These are phyloP conservation scores for Psidium friedrichsthalianum DNA, from an alignment of 345 rosid species.

Conservation along the genomic window DNA sequence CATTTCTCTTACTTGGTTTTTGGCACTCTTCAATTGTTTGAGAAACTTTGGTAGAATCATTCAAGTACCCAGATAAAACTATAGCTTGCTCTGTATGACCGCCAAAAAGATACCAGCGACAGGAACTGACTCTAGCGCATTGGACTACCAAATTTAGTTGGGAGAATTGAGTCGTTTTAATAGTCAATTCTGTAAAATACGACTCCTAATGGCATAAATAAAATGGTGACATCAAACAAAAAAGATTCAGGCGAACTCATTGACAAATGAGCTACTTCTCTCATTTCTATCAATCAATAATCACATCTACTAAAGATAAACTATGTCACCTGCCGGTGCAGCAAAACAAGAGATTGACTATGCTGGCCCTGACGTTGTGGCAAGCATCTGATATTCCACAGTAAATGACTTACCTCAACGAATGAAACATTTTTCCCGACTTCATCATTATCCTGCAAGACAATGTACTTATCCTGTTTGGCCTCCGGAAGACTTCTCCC, in stretches of 20 bases:
- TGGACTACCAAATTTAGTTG: background rate
- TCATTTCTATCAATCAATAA: background rate
- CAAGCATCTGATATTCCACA: background rate
- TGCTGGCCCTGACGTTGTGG: background rate
- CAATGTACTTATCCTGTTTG: background rate
- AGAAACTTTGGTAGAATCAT: background rate
- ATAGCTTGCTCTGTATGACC: too few species aligned
- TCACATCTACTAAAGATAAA: background rate
- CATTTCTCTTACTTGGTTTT: background rate
- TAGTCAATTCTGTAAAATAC: background rate
- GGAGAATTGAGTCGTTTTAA: background rate
- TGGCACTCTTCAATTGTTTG: background rate
- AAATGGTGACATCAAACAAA: background rate
- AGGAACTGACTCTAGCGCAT: background rate
- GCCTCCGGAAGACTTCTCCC: background rate
- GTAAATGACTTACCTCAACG: background rate
- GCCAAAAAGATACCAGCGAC: too few species aligned
- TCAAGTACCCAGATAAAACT: background rate
- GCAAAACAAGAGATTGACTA: fast-evolving
- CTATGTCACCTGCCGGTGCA: background rate
- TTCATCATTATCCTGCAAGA: background rate
- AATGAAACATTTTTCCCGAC: background rate
- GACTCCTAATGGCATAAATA: background rate
- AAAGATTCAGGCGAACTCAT: background rate
- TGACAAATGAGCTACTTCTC: background rate